Evolutionary conservation across 495 filamentous ascomycete genomes (phyloP).

Genomic region (Penicillium robsamsonii): DNA sequence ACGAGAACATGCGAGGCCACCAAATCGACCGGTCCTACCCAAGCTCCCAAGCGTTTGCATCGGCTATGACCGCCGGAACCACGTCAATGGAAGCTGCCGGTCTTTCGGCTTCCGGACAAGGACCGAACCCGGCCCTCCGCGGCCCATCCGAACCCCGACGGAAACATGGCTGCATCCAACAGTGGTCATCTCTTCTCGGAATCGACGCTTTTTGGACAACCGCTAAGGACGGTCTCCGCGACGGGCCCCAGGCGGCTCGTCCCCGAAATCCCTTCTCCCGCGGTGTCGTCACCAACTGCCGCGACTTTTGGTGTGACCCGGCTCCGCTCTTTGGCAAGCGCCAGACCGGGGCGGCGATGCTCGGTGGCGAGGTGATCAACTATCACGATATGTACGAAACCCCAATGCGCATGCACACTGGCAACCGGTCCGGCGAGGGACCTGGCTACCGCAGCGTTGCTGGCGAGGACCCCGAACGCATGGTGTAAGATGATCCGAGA

Average conservation of each 20-base stretch:
- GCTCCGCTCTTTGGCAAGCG: slow-evolving; percentile 75
- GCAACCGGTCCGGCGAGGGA: slow-evolving; percentile 21
- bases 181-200: slow-evolving; percentile 82
- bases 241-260: slow-evolving; percentile 44
- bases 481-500: slow-evolving; percentile 22
- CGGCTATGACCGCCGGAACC: slow-evolving; percentile 73
- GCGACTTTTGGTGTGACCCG: slow-evolving; percentile 93
- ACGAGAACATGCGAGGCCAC: slow-evolving; percentile 85
- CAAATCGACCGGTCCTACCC: slow-evolving; percentile 50
- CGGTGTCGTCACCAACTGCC: slow-evolving; percentile 81
- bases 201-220: slow-evolving; percentile 89
- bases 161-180: slow-evolving; percentile 62
- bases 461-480: slow-evolving; percentile 36
- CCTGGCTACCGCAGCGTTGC: slow-evolving; percentile 41
- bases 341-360: slow-evolving; percentile 67
- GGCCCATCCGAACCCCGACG: slow-evolving; percentile 44
- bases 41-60: slow-evolving; percentile 65
- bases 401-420: slow-evolving; percentile 62
- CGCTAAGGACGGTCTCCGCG: slow-evolving; percentile 63
- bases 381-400: slow-evolving; percentile 89
- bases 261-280: slow-evolving; percentile 80
- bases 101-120: slow-evolving; percentile 55
- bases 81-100: slow-evolving; percentile 67
- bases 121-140: slow-evolving; percentile 44
- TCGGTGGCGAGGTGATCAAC: slow-evolving; percentile 77